Evolutionary conservation across 2,329 filamentous ascomycete genomes (phyloP).

Genomic region (Aureobasidium sp.): DNA sequence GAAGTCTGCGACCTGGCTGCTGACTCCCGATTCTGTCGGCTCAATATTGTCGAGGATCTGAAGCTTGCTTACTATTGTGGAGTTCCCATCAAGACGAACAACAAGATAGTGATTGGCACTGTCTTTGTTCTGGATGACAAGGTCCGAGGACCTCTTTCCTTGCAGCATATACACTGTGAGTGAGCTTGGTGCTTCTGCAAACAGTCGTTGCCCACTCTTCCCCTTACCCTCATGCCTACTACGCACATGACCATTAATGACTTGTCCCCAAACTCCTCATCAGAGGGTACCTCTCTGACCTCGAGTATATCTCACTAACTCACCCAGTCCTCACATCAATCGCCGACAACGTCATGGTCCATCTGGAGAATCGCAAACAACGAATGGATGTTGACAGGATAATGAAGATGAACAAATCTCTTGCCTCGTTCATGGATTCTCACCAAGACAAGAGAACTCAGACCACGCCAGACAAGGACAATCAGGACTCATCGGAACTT

Average conservation of each 20-base stretch:
- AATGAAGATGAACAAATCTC: conserved; percentile 23
- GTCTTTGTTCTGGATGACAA: conserved; percentile 26
- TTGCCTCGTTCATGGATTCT: conserved; percentile 23
- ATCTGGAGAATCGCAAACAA: conserved; percentile 30
- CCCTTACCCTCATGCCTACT: neutral
- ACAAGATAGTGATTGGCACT: conserved; percentile 29
- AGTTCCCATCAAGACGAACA: conserved; percentile 28
- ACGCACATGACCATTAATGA: neutral
- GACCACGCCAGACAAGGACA: neutral
- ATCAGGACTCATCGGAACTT: neutral
- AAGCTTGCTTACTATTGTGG: conserved; percentile 30
- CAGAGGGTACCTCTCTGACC: neutral
- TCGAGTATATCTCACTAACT: conserved; percentile 22
- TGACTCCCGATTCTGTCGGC: conserved; percentile 25
- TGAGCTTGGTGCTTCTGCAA: neutral
- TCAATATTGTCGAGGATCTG: conserved; percentile 26
- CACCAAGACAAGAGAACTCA: neutral
- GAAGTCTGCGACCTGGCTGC: conserved; percentile 29
- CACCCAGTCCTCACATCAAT: conserved; percentile 52
- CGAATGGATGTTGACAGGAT: conserved; percentile 26
- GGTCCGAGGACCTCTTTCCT: conserved; percentile 19
- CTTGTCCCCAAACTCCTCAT: neutral
- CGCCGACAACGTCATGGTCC: conserved; percentile 41
- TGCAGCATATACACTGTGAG: conserved; percentile 16
- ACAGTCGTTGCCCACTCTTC: neutral